Evolutionary conservation across 495 filamentous ascomycete species (phyloP).

Genomic region (Astrocystis sublimbata): DNA sequence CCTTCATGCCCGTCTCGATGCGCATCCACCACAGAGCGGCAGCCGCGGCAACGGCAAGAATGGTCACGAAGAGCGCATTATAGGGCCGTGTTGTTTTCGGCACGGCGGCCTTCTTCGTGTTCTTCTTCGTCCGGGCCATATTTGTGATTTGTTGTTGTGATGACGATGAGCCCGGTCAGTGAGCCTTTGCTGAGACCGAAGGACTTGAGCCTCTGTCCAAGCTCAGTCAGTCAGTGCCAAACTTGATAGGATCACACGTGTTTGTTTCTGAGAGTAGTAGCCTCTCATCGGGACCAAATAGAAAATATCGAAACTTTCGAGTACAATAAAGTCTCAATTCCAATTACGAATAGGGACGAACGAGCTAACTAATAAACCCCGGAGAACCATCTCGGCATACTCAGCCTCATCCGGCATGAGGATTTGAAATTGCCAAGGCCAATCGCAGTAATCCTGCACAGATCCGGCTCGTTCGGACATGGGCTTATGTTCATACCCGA

Average conservation of each 20-base stretch:
- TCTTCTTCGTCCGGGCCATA: conserved; percentile 22
- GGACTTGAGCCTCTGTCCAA: background rate
- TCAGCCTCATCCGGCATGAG: background rate
- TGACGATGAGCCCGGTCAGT: background rate
- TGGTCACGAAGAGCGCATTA: conserved; percentile 23
- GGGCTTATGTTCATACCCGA: background rate
- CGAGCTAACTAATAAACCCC: background rate
- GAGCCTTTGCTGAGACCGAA: background rate
- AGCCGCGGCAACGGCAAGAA: conserved; percentile 17
- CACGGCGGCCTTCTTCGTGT: background rate
- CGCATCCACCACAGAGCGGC: conserved; percentile 26
- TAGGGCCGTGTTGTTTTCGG: conserved; percentile 21
- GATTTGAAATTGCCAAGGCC: conserved; percentile 11
- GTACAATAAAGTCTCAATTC: background rate
- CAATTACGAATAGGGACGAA: background rate
- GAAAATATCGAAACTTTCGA: background rate
- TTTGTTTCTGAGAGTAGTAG: background rate
- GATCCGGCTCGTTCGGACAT: background rate
- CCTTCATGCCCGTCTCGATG: conserved; percentile 21
- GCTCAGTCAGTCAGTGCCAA: background rate
- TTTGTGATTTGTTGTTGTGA: background rate
- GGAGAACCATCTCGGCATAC: background rate
- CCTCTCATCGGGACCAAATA: background rate
- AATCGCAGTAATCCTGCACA: background rate
- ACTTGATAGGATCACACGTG: background rate